Evolutionary conservation across 352 stramenopile species (phyloP), one percentile per base, ranked within the genome.

Genomic region (Plasmopara muralis): DNA sequence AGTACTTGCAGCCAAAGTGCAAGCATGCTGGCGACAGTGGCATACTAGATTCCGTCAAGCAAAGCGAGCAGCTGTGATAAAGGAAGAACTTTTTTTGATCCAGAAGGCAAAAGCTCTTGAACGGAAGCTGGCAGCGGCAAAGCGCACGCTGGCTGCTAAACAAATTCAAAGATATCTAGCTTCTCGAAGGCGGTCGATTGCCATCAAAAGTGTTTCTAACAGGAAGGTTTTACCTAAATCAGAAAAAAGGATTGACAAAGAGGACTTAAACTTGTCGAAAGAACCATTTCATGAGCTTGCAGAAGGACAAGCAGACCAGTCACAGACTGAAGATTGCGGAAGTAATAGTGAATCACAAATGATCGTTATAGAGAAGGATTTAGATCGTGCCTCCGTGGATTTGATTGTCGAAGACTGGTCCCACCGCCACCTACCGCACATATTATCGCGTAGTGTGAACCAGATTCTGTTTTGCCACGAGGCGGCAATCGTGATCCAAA

Each of bases 1-100:
- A 1, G 52, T 73, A 2, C 52, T 73, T 15, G 64, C 64, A 10
- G 56, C 53, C 0, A 68, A 68, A 43, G 57, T 73, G 6, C 65
- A 73, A 20, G 34, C 43, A 12, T 73, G 59, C 20, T 77, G 66
- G 58, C 57, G 66, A 13, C 50, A 43, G 39, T 76, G 70, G 68
- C 49, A 66, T 8, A 33, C 25, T 1, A 50, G 57, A 9, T 29
- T 76, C 20, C 48, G 48, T n/a, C 55, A 55, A 28, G 31, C 41
- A 7, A 77, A 63, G 16, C 56, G 68, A n/a, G 54, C 56, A 31
- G 40, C 33, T 42, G 64, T 77, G 9, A 70, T 74, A 42, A 50
- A 43, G 2, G 50, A 56, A 9, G 70, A 81, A 39, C 48, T 62
- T 29, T 51, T 64, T 13, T 44, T 81, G 28, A 66, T 81, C 9